A percentile compares a stretch with the other conserved stretches of the same genome.
phyloP scores from a whole-genome alignment of 2,329 filamentous ascomycete genomes.

The Diplodia intermedia region DNA sequence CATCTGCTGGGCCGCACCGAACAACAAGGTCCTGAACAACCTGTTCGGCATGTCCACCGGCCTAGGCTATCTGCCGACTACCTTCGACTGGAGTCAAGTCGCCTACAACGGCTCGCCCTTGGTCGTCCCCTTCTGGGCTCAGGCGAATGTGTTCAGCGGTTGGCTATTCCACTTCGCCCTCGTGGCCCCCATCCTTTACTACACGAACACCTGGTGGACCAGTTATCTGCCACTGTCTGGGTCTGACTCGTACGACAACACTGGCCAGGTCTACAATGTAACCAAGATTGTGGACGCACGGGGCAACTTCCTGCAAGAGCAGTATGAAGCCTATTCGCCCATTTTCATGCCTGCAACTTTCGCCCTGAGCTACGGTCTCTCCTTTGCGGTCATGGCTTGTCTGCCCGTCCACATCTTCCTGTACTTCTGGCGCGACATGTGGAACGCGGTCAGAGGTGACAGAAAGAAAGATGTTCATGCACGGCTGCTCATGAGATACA shows the following conservation, averaged over 20 bases:
- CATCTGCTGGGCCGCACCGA: conserved; percentile 40
- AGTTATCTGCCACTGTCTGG: conserved; percentile 37
- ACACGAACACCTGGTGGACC: conserved; percentile 60
- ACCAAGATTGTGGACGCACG: conserved; percentile 44
- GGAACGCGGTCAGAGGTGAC: conserved; percentile 66
- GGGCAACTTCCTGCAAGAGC: conserved; percentile 44
- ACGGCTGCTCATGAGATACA: conserved; percentile 64
- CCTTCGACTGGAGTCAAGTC: conserved; percentile 41
- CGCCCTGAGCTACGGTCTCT: conserved; percentile 47
- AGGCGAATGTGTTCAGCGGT: conserved; percentile 53
- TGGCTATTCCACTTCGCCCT: conserved; percentile 48
- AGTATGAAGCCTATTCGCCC: conserved; percentile 52
- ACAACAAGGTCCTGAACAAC: conserved; percentile 42
- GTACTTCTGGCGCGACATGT: conserved; percentile 47
- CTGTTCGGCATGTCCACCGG: conserved; percentile 40
- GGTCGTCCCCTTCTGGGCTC: conserved; percentile 47
- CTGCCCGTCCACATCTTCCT: conserved; percentile 50
- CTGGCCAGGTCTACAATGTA: conserved; percentile 68
- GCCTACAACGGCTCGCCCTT: conserved; percentile 36
- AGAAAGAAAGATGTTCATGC: conserved; percentile 48
- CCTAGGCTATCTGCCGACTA: conserved; percentile 38
- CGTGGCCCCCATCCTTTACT: conserved; percentile 51
- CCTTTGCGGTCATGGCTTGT: conserved; percentile 42
- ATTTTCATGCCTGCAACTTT: conserved; percentile 50
- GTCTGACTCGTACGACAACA: conserved; percentile 68